A percentile compares a stretch with the other conserved stretches of the same genome.
Conservation (phyloP, 2,329 filamentous ascomycete genomes). For the Daldinia sp. region DNA sequence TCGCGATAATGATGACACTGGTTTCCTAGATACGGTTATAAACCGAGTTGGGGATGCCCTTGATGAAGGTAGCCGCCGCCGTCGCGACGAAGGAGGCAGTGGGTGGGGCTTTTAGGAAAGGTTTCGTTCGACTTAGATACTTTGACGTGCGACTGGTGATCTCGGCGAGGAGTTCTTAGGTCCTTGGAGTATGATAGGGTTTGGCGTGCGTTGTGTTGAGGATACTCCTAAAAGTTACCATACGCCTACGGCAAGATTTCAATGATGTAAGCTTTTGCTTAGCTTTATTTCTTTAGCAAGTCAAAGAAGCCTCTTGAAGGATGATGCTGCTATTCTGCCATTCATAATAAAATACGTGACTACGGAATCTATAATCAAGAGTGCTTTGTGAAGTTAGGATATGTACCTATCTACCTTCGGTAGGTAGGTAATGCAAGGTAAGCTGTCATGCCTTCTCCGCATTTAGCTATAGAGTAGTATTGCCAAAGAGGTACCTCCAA, state of each 20-base stretch:
- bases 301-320: constrained; percentile 11
- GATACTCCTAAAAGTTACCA: constrained; percentile 38
- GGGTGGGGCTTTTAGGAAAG: constrained; percentile 42
- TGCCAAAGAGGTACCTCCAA: constrained; percentile 9
- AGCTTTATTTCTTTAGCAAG: constrained; percentile 14
- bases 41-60: constrained; percentile 43
- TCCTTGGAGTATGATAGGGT: constrained; percentile 10
- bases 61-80: constrained; percentile 42
- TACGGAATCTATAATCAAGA: constrained; percentile 20
- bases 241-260: constrained; percentile 10
- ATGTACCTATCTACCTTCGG: too few species aligned
- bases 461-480: constrained; percentile 22
- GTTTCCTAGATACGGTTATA: constrained; percentile 44
- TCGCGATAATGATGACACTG: constrained; percentile 41
- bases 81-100: constrained; percentile 41
- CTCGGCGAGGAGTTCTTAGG: constrained; percentile 14
- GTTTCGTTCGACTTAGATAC: constrained; percentile 10
- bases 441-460: background rate
- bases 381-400: background rate
- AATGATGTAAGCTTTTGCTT: constrained; percentile 11
- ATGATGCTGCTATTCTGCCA: background rate
- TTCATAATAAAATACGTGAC: constrained; percentile 6
- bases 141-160: constrained; percentile 14
- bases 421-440: background rate
- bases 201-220: constrained; percentile 24